Percentiles rank a stretch among this genome's conserved stretches.
phyloP scores from a whole-genome alignment of 495 filamentous ascomycete species.

The Podospora fimiseda region DNA sequence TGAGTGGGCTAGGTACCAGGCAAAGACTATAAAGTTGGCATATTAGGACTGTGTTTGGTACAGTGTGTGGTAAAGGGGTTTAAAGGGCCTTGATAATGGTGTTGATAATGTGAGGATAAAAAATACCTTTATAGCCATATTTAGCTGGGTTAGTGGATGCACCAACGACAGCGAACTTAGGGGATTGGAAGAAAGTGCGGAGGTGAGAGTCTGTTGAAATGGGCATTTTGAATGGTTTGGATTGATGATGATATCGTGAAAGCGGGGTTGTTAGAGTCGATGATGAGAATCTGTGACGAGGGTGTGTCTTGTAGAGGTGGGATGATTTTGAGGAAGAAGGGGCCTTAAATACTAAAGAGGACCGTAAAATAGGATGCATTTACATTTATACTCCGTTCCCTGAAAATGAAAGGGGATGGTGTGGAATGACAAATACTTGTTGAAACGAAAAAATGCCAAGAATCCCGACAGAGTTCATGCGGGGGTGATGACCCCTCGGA shows the following conservation, averaged over 20 bases:
- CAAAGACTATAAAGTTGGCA: conserved; percentile 81
- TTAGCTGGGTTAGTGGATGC: conserved; percentile 77
- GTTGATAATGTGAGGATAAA: background rate
- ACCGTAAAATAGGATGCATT: background rate
- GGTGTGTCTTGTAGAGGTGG: too few relatives aligned
- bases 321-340: background rate
- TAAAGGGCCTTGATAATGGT: background rate
- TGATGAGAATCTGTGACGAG: background rate
- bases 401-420: too few relatives aligned
- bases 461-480: background rate
- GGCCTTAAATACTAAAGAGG: background rate
- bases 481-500: too few relatives aligned
- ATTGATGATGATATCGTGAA: conserved; percentile 5
- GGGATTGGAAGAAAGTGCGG: conserved; percentile 73
- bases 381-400: background rate
- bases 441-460: background rate
- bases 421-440: background rate
- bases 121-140: conserved; percentile 82
- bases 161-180: conserved; percentile 83
- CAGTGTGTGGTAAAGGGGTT: conserved; percentile 15
- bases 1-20: conserved; percentile 75
- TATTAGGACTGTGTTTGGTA: too few relatives aligned
- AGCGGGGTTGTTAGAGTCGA: background rate
- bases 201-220: conserved; percentile 56
- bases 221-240: conserved; percentile 25